These are phyloP conservation scores for Coemansia sp. DNA, from an alignment of 192 early-diverging fungal species.

Conservation along the genomic window DNA sequence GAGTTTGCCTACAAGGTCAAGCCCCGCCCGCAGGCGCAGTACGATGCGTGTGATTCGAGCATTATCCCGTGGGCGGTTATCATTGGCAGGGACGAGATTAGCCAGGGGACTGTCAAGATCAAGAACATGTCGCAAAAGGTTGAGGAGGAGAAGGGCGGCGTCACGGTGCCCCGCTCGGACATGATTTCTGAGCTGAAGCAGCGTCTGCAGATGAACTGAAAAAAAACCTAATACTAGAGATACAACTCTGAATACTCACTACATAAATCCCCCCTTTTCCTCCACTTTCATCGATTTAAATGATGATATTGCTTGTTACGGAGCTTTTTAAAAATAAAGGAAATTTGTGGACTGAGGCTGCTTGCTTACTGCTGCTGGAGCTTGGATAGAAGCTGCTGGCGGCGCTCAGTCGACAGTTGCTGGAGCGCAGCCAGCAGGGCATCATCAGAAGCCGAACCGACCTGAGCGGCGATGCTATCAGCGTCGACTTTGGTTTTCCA, in stretches of 20 bases:
- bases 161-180: conserved; percentile 55
- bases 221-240: too few species aligned
- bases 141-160: conserved; percentile 46
- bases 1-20: conserved; percentile 94
- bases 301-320: too few species aligned
- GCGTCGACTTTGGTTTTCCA: conserved; percentile 15
- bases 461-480: conserved; percentile 5
- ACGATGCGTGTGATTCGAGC: conserved; percentile 75
- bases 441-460: conserved; percentile 25
- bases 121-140: conserved; percentile 69
- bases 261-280: too few species aligned
- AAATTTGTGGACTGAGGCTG: too few species aligned
- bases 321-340: too few species aligned
- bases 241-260: too few species aligned
- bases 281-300: too few species aligned
- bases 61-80: conserved; percentile 90
- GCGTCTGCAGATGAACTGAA: conserved; percentile 37
- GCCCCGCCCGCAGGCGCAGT: conserved; percentile 77
- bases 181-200: conserved; percentile 65
- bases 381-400: conserved; percentile 37
- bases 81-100: conserved; percentile 80
- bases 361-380: too few species aligned
- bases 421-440: conserved; percentile 38
- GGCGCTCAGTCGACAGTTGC: conserved; percentile 34
- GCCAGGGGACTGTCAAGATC: conserved; percentile 77